Evolutionary conservation across 1,139 yeast genomes (phyloP), one percentile per base, ranked within the genome.

Genomic region (Candida buenavistaensis): DNA sequence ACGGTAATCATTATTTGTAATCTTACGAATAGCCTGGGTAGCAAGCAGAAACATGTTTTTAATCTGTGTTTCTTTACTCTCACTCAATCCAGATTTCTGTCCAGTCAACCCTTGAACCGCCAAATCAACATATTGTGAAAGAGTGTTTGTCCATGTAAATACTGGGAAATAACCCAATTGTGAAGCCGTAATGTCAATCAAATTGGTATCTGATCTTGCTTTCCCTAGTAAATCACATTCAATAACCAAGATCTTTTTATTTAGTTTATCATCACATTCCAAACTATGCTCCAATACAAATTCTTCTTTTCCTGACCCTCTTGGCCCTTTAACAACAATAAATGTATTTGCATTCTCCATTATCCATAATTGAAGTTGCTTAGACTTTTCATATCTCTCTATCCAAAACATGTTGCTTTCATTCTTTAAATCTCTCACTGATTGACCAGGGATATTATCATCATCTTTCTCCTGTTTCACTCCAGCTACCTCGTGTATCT

Each of bases 91-190:
- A 1, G 96, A 83, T 52, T 88, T 88, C 56, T 89, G 97, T 0
- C 98, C 98, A 1, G 96, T 89, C 29, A 92, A 56, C 36, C 97
- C 92, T 55, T 88, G 96, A 11, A 86, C 85, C 36, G 82, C 89
- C 48, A 94, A 72, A 59, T 92, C 98, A 35, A 88, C 64, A 42
- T 89, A 82, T 42, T 80, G 79, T 0, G 96, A 79, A 15, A 90
- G 64, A 4, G 86, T 77, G 54, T 87, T 88, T 44, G 90, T 66
- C 96, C 97, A 92, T 8, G 96, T 86, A 57, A 92, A 92, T 3
- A 88, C 82, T 0, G 98, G 98, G 65, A 78, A 87, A 57, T 92
- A 92, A 1, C 98, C 97, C 23, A 89, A 55, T 54, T 87, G 90
- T 24, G 63, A 64, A 0, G 97, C 89, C 9, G 89, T 75, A 30